Evolutionary conservation across 1,284 basidiomycete genomes (phyloP).

Genomic region (Lignosus rhinocerotis): DNA sequence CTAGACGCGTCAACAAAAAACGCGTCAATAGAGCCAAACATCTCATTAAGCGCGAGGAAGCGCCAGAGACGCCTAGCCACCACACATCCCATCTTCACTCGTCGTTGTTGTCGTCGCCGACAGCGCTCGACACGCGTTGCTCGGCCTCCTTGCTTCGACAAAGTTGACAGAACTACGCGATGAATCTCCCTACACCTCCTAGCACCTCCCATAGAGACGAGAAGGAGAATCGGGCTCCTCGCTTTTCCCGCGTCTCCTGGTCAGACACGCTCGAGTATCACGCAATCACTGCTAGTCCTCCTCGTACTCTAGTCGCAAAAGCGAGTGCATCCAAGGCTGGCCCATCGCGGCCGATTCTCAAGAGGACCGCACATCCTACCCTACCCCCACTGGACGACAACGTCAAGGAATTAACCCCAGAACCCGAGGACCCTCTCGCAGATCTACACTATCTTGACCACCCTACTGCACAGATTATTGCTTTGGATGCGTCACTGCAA

Average conservation of each 20-base stretch:
- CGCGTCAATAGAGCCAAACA: slow-evolving; percentile 25
- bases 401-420: slow-evolving; percentile 66
- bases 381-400: slow-evolving; percentile 44
- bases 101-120: slow-evolving; percentile 8
- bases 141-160: neutral
- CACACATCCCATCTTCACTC: slow-evolving; percentile 3
- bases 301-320: slow-evolving; percentile 27
- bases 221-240: slow-evolving; percentile 46
- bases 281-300: slow-evolving; percentile 41
- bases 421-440: slow-evolving; percentile 65
- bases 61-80: slow-evolving; percentile 3
- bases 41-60: slow-evolving; percentile 17
- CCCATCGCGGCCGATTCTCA: slow-evolving; percentile 65
- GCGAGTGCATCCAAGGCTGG: slow-evolving; percentile 39
- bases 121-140: neutral
- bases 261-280: slow-evolving; percentile 57
- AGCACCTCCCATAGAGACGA: slow-evolving; percentile 53
- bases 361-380: slow-evolving; percentile 41
- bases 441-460: slow-evolving; percentile 61
- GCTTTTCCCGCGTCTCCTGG: slow-evolving; percentile 54
- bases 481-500: slow-evolving; percentile 44
- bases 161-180: slow-evolving; percentile 1
- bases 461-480: slow-evolving; percentile 60
- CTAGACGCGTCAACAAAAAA: slow-evolving; percentile 22
- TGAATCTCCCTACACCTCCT: slow-evolving; percentile 62